Evolutionary conservation across 2,329 filamentous ascomycete species (phyloP).

Genomic region (Aspergillus fumigatiaffinis): DNA sequence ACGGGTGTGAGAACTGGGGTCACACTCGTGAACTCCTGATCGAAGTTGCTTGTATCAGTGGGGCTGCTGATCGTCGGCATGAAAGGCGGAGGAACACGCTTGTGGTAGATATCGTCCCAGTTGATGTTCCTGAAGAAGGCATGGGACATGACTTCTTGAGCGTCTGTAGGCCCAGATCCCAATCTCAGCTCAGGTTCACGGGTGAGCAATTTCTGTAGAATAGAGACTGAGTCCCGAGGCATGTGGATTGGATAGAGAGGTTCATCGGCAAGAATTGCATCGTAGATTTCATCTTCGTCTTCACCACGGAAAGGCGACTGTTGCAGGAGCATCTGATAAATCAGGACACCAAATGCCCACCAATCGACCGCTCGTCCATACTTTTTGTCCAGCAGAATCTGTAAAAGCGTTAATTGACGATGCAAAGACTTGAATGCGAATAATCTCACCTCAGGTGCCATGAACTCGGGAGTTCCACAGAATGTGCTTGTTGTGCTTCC

Average conservation of each 20-base stretch:
- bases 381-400: slow-evolving; percentile 97
- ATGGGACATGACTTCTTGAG: slow-evolving; percentile 98
- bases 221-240: slow-evolving; percentile 95
- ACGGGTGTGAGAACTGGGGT: slow-evolving; percentile 96
- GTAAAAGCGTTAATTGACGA: slow-evolving; percentile 15
- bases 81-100: slow-evolving; percentile 85
- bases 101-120: slow-evolving; percentile 98
- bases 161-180: slow-evolving; percentile 91
- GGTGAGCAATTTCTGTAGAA: slow-evolving; percentile 93
- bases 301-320: slow-evolving; percentile 98
- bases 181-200: slow-evolving; percentile 90
- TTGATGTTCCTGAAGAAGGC: slow-evolving; percentile 97
- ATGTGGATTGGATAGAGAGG: slow-evolving; percentile 98
- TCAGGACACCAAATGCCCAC: slow-evolving; percentile 99
- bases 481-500: slow-evolving; percentile 95
- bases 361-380: slow-evolving; percentile 96
- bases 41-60: slow-evolving; percentile 99
- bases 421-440: neutral
- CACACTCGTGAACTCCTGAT: slow-evolving; percentile 96
- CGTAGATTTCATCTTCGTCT: slow-evolving; percentile 98
- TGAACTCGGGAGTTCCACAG: slow-evolving; percentile 98
- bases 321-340: slow-evolving; percentile 99
- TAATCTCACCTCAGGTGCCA: slow-evolving; percentile 82
- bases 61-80: slow-evolving; percentile 82
- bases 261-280: slow-evolving; percentile 95